A percentile compares a stretch with the other conserved stretches of the same genome.
Evolutionary conservation across 805 yeast genomes (phyloP).

Genomic region (Candida parachauliodes): DNA sequence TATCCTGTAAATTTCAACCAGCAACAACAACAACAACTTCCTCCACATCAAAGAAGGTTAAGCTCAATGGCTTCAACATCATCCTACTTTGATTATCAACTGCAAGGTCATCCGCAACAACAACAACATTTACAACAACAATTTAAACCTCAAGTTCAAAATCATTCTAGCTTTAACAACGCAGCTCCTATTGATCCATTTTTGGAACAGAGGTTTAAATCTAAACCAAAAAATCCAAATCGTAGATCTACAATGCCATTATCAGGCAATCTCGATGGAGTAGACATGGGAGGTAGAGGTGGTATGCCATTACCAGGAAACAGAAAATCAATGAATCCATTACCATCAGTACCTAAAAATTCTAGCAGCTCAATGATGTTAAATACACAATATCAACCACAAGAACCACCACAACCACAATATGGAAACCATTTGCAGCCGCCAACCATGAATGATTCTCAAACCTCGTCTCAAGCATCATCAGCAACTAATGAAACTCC

Average conservation of each 20-base stretch:
- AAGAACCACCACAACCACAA: conserved; percentile 12
- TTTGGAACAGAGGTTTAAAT: conserved; percentile 22
- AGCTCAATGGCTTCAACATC: conserved; percentile 7
- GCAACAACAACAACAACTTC: conserved; percentile 5
- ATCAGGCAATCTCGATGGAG: conserved; percentile 24
- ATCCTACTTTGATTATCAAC: conserved; percentile 9
- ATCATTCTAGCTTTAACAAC: conserved; percentile 9
- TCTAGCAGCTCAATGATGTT: conserved; percentile 14
- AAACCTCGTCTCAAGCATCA: conserved; percentile 20
- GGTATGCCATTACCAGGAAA: conserved; percentile 33
- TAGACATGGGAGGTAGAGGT: conserved; percentile 45
- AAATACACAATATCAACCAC: background rate
- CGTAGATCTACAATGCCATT: conserved; percentile 34
- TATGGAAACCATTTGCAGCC: conserved; percentile 16
- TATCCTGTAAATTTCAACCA: conserved; percentile 12
- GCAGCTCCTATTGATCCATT: conserved; percentile 25
- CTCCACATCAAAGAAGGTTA: conserved; percentile 8
- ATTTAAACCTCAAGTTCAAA: conserved; percentile 13
- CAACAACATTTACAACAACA: conserved; percentile 12
- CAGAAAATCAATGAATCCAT: conserved; percentile 10
- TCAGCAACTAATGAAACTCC: conserved; percentile 22
- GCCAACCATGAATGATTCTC: conserved; percentile 16
- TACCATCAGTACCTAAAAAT: conserved; percentile 6
- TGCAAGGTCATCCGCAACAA: conserved; percentile 10
- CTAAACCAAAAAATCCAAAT: conserved; percentile 17